phyloP scores from a whole-genome alignment of 1,139 yeast species.

The Arxiozyma slooffiae region DNA sequence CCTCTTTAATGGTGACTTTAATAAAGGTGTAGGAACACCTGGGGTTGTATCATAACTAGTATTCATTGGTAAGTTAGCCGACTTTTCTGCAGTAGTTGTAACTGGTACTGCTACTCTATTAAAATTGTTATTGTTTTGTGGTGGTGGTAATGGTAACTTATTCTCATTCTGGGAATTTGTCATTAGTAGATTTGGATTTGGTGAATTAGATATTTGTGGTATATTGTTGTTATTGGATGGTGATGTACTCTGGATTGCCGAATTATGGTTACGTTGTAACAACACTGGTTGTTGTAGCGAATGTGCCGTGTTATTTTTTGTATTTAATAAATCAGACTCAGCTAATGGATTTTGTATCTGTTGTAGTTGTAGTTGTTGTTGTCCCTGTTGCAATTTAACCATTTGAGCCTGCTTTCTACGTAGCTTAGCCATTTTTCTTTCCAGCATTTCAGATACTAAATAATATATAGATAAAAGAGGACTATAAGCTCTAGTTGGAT shows the following conservation, averaged over 20 bases:
- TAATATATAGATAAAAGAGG: conserved; percentile 82
- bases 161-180: not conserved
- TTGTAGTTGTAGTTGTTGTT: conserved; percentile 12
- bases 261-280: not conserved
- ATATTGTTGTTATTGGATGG: conserved; percentile 1
- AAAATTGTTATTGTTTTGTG: not conserved
- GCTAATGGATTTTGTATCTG: conserved; percentile 12
- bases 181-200: not conserved
- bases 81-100: not conserved
- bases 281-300: conserved; percentile 4
- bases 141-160: not conserved
- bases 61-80: conserved; percentile 6
- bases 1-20: conserved; percentile 6
- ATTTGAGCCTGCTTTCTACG: conserved; percentile 21
- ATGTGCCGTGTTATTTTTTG: not conserved
- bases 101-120: not conserved
- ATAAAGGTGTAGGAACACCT: conserved; percentile 2
- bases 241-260: conserved; percentile 4
- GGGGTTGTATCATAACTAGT: not conserved
- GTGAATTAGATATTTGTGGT: conserved; percentile 6
- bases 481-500: conserved; percentile 85
- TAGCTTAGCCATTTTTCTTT: conserved; percentile 51
- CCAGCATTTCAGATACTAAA: conserved; percentile 73
- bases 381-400: conserved; percentile 8
- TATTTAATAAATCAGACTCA: conserved; percentile 13